Evolutionary conservation across 441 rosid genomes (phyloP), one percentile per base, ranked within the genome.

Genomic region (Populus hybrid): DNA sequence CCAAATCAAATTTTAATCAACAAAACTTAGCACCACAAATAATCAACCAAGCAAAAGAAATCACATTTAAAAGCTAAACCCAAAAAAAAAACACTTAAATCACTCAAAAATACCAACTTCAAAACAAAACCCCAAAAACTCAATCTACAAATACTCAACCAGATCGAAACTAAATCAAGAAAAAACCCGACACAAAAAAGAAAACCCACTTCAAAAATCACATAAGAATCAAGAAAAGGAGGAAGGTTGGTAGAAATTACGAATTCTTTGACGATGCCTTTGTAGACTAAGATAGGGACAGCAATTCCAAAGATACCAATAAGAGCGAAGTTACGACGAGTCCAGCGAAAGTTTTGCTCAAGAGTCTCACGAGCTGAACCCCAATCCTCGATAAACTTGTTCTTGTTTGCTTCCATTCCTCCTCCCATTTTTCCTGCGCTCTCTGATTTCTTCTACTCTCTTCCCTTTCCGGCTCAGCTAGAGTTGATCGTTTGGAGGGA

Each of bases 401-500:
- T 94, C 91, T 90, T 94, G 89, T 90, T 89, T 5, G 92, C 50
- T 73, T 91, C 98, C 98, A 94, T 94, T 64, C 98, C 98, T 81
- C 98, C 98, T 21, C 92, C 97, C 97, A 92, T 92, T 80, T 80
- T 81, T 38, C 46, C 69, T 70, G 50, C 77, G 30, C 69, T 61
- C 35, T 83, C 77, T 67, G 7, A 3, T 59, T 63, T 40, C 65
- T 24, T 36, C 40, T 66, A 16, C 65, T 54, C 69, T 50, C 74
- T 38, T n/a, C 12, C 23, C 42, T 18, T 20, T 63, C 7, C 24
- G 32, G 14, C 73, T 67, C 57, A 4, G 20, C 57, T 46, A 46
- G 20, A 12, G 57, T 46, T 14, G 57, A 14, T 46, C 20, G 57
- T 14, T 6, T 4, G 57, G 57, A 46, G 5, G 57, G 20, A 14